Base-by-base conservation (phyloP, 2,329 filamentous ascomycete genomes). In the Colletotrichum filicis region DNA sequence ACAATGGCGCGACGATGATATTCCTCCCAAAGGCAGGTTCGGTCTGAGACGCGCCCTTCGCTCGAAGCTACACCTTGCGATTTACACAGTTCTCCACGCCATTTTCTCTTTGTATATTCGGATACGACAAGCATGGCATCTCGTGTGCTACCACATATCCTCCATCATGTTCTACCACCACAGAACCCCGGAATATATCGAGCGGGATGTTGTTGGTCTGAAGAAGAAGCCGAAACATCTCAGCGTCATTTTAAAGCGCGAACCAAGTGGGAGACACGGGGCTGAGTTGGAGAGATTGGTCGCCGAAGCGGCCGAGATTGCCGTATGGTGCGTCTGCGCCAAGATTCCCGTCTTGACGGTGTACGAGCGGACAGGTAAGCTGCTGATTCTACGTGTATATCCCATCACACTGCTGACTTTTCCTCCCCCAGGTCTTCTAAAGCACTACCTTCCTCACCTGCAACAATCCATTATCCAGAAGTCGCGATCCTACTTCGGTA, bases 161-260 rank as follows among this genome's bases (percentile, higher is more conserved):
- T 94, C 94, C 11, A 89, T 98, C 74, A 87, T 97, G 67, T 95
- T 96, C 82, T 97, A 99, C 85, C 97, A 99, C 84, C 97, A 99
- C 83, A 94, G 94, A 65, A 97, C 96, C 0, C 97, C 97, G 8
- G 94, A 97, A 80, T 91, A 98, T 80, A 98, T 99, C 77, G 92
- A 93, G 79, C 92, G 93, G 79, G 97, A 99, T 84, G 92, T 98
- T 30, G 91, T 91, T 81, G 88, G 89, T 11, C 83, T 99, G 70
- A 88, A 87, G 71, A 91, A 93, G 77, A 83, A 97, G 73, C 97
- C 97, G 2, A 90, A 93, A 76, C 97, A 99, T 80, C 82, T 99
- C 63, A 98, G 95, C 79, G 92, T 97, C 12, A 92, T 98, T 67
- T 84, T 99, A 71, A 92, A 92, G 71, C 86, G 94, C 60, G 91